A percentile compares a stretch with the other conserved stretches of the same genome.
These are phyloP conservation scores for Plenodomus biglobosus DNA, from an alignment of 2,329 filamentous ascomycete genomes.

Conservation along the genomic window DNA sequence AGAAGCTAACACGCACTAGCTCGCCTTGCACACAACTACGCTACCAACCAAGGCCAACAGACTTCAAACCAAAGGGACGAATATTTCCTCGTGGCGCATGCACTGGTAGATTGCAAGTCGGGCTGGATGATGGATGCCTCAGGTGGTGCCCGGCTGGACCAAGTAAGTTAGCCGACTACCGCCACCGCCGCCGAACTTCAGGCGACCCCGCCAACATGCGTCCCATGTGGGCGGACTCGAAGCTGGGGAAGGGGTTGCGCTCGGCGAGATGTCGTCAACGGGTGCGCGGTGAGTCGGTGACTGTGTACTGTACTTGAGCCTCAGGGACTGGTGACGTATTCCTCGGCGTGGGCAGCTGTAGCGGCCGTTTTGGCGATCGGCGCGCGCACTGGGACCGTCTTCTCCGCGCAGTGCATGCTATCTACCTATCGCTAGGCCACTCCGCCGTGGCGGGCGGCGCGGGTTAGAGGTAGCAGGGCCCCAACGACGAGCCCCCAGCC, in stretches of 20 bases:
- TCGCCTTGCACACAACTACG: no score
- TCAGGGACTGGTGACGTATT: neutral
- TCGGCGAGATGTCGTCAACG: neutral
- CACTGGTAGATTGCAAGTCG: no score
- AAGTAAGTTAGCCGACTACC: neutral
- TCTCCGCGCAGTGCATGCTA: neutral
- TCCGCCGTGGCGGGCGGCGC: neutral
- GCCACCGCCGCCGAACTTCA: no score
- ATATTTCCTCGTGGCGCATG: no score
- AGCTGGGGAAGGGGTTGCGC: neutral
- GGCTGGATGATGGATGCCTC: neutral
- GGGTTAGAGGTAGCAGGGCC: neutral
- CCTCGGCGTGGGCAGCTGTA: neutral
- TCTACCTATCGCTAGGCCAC: neutral
- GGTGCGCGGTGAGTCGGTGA: neutral
- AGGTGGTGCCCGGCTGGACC: neutral
- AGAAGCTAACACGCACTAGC: no score
- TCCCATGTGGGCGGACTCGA: neutral
- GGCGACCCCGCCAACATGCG: neutral
- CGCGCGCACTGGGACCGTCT: neutral
- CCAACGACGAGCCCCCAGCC: neutral
- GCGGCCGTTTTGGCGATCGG: neutral
- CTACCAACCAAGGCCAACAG: no score
- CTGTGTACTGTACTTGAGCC: neutral
- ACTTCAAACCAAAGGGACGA: no score